These are phyloP conservation scores for Cephalotrichum gorgonifer DNA, from an alignment of 2,329 filamentous ascomycete genomes.

Conservation along the genomic window DNA sequence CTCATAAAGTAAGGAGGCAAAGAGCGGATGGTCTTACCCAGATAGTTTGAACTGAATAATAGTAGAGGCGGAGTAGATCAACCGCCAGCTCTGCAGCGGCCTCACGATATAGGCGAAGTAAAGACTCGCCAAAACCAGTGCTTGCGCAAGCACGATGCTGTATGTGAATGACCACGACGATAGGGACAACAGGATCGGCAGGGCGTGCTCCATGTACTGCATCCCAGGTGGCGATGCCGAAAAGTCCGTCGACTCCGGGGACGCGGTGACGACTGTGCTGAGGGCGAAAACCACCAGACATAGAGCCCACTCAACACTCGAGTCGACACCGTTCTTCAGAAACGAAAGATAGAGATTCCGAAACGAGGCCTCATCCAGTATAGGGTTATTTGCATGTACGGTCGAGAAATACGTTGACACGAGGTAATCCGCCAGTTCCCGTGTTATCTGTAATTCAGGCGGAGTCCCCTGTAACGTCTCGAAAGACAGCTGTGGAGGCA, in stretches of 20 bases:
- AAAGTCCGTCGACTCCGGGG: conserved; percentile 10
- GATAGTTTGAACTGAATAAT: conserved; percentile 18
- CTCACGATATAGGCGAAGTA: conserved; percentile 22
- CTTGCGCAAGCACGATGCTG: conserved; percentile 16
- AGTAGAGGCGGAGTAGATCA: conserved; percentile 20
- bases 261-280: conserved; percentile 13
- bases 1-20: not conserved
- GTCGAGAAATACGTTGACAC: conserved; percentile 15
- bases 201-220: conserved; percentile 18
- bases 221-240: conserved; percentile 16
- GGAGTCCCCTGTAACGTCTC: conserved; percentile 2
- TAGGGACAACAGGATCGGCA: conserved; percentile 16
- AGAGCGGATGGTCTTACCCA: conserved; percentile 5
- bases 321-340: conserved; percentile 11
- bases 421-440: conserved; percentile 13
- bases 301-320: conserved; percentile 15
- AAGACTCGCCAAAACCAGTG: conserved; percentile 19
- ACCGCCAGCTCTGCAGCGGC: conserved; percentile 20
- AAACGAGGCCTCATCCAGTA: conserved; percentile 17
- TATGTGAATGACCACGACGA: conserved; percentile 19
- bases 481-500: conserved; percentile 14
- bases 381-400: conserved; percentile 16
- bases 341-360: conserved; percentile 12
- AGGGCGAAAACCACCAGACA: conserved; percentile 20
- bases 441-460: conserved; percentile 5